Evolutionary conservation across 1,284 basidiomycete genomes (phyloP), one percentile per base, ranked within the genome.

Genomic region (Cutaneotrichosporon daszewskae): DNA sequence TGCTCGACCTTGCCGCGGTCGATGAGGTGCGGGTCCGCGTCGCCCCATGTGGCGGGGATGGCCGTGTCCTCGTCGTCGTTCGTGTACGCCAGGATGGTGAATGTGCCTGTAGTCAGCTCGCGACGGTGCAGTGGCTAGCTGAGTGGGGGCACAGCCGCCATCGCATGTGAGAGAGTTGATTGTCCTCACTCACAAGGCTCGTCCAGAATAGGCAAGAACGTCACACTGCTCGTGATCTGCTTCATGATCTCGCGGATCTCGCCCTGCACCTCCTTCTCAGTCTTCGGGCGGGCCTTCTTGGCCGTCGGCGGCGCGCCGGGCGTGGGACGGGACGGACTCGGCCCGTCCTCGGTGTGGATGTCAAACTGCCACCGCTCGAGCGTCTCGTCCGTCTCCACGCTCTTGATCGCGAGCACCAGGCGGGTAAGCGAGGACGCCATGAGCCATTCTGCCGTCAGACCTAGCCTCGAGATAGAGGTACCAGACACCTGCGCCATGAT

Each of bases 361-460:
- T 97, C 91, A 69, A 99, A 98, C 43, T 96, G 91, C 95, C 95
- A 99, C 53, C 95, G 79, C 70, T 99, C 95, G 38, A 96, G 78
- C 1, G 92, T 87, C 49, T 85, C 83, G 35, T 87, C 79, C 14
- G 87, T 85, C 62, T 98, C 94, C 64, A 92, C 89, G 22, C 89
- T 87, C 53, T 98, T 88, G 69, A 99, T 95, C 11, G 88, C 94
- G 14, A 97, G 80, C 1, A 98, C 94, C 2, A 98, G 78, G 51
- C 96, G 85, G 2, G 85, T 90, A 24, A 97, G 84, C 20, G 86
- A 81, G 4, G 90, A 87, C 5, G 83, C 84, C 45, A 96, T 75
- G 24, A 99, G 81, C 95, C 95, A 91, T 61, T 87, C 89, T 89
- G 58, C 37, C 23, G 25, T 32, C 17, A 34, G 32, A 16, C 20